A percentile compares a stretch with the other conserved stretches of the same genome.
These are phyloP conservation scores for Cladophialophora bantiana DNA, from an alignment of 2,329 filamentous ascomycete species.

Conservation along the genomic window DNA sequence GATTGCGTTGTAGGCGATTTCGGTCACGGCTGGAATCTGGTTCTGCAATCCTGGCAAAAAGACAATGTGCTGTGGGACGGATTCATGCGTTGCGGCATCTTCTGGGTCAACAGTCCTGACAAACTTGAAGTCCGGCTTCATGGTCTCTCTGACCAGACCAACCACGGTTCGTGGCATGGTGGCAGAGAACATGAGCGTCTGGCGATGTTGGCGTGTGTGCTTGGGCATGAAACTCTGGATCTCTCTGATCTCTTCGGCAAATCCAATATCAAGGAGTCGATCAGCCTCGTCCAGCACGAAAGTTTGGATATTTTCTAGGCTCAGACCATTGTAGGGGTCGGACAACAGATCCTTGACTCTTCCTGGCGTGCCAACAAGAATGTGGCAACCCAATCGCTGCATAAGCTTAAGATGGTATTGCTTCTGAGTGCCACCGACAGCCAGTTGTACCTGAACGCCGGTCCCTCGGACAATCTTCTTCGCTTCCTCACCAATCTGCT, in stretches of 20 bases:
- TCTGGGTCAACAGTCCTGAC: conserved; percentile 85
- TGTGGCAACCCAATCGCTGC: conserved; percentile 59
- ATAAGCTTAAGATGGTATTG: conserved; percentile 70
- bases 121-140: conserved; percentile 85
- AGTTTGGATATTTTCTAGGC: conserved; percentile 56
- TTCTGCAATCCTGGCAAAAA: conserved; percentile 74
- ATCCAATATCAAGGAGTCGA: conserved; percentile 70
- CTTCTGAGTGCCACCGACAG: conserved; percentile 93
- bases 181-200: conserved; percentile 94
- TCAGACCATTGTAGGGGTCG: conserved; percentile 51
- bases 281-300: conserved; percentile 68
- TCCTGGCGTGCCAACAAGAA: conserved; percentile 58
- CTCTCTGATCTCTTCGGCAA: conserved; percentile 60
- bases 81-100: conserved; percentile 83
- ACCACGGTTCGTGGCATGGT: conserved; percentile 88
- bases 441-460: conserved; percentile 72
- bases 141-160: conserved; percentile 75
- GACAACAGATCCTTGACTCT: conserved; percentile 57
- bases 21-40: conserved; percentile 75
- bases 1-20: conserved; percentile 69
- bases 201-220: conserved; percentile 66
- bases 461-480: conserved; percentile 68
- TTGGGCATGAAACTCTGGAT: conserved; percentile 61
- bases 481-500: conserved; percentile 55
- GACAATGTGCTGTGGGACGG: conserved; percentile 79